These are phyloP conservation scores for Auriscalpium vulgare DNA, from an alignment of 768 basidiomycete genomes.

Conservation along the genomic window DNA sequence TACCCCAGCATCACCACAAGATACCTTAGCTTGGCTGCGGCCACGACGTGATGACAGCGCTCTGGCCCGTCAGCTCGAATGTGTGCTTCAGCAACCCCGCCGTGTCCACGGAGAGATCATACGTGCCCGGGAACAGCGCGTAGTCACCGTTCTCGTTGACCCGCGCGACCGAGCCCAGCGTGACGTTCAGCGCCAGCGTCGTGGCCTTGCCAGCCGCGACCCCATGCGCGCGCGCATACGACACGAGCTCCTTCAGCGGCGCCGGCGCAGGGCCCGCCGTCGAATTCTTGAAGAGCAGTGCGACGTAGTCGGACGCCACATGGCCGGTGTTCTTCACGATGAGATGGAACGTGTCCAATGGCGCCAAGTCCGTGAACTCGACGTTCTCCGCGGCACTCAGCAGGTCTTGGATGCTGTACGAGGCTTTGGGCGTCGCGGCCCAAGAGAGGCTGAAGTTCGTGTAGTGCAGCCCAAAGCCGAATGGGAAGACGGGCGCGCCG, in stretches of 20 bases:
- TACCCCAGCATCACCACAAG: too few species aligned
- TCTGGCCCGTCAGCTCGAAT: slow-evolving; percentile 36
- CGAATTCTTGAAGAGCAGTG: slow-evolving; percentile 43
- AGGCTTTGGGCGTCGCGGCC: slow-evolving; percentile 24
- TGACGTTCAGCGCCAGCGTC: slow-evolving; percentile 32
- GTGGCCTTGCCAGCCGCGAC: slow-evolving; percentile 23
- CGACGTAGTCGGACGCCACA: slow-evolving; percentile 45
- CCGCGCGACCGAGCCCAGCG: slow-evolving; percentile 41
- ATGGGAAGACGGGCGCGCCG: slow-evolving; percentile 42
- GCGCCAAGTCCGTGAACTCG: slow-evolving; percentile 32
- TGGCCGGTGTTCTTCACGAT: slow-evolving; percentile 42
- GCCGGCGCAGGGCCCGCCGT: slow-evolving; percentile 41
- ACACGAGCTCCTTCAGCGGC: slow-evolving; percentile 44
- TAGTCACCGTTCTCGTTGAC: slow-evolving; percentile 38
- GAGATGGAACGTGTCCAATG: slow-evolving; percentile 43
- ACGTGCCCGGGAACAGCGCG: slow-evolving; percentile 38
- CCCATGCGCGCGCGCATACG: slow-evolving; percentile 36
- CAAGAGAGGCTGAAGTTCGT: slow-evolving; percentile 40
- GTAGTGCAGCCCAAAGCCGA: slow-evolving; percentile 48
- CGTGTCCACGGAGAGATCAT: slow-evolving; percentile 32
- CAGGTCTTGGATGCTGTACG: slow-evolving; percentile 36
- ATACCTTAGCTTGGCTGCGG: slow-evolving; percentile 22
- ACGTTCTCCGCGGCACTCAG: slow-evolving; percentile 17
- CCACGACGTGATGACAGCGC: slow-evolving; percentile 33
- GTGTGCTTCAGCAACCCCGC: slow-evolving; percentile 28